These are phyloP conservation scores for Podospora comata DNA, from an alignment of 495 filamentous ascomycete species.

Conservation along the genomic window DNA sequence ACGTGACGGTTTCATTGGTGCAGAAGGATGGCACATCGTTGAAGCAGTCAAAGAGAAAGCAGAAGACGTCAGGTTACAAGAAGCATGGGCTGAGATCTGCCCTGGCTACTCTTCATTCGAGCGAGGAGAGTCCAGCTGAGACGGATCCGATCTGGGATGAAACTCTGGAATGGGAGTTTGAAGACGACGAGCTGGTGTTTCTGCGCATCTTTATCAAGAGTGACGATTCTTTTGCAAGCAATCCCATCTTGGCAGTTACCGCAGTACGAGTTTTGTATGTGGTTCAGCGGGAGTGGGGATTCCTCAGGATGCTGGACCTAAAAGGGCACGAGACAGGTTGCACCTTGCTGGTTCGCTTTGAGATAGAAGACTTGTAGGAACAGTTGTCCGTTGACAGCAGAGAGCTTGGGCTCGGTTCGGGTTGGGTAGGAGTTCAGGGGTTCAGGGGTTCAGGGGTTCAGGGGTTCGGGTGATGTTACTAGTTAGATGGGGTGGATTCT, in stretches of 20 bases:
- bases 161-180: constrained; percentile 52
- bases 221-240: constrained; percentile 50
- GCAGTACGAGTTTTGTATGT: constrained; percentile 49
- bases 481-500: too few species aligned
- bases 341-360: constrained; percentile 50
- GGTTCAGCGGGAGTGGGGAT: constrained; percentile 44
- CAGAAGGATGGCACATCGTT: constrained; percentile 32
- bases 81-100: constrained; percentile 45
- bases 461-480: too few species aligned
- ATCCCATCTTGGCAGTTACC: constrained; percentile 47
- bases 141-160: constrained; percentile 53
- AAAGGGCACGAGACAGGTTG: constrained; percentile 51
- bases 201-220: constrained; percentile 53
- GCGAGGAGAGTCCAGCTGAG: constrained; percentile 31
- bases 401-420: too few species aligned
- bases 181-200: constrained; percentile 53
- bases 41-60: constrained; percentile 41
- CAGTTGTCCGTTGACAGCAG: too few species aligned
- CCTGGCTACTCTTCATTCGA: constrained; percentile 7
- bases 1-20: constrained; percentile 52
- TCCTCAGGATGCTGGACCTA: constrained; percentile 53
- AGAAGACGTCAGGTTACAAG: constrained; percentile 49
- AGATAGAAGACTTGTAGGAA: constrained; percentile 33
- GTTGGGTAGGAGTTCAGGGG: too few species aligned
- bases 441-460: too few species aligned